These are phyloP conservation scores for Lactarius akahatsu DNA, from an alignment of 768 basidiomycete genomes.

Conservation along the genomic window DNA sequence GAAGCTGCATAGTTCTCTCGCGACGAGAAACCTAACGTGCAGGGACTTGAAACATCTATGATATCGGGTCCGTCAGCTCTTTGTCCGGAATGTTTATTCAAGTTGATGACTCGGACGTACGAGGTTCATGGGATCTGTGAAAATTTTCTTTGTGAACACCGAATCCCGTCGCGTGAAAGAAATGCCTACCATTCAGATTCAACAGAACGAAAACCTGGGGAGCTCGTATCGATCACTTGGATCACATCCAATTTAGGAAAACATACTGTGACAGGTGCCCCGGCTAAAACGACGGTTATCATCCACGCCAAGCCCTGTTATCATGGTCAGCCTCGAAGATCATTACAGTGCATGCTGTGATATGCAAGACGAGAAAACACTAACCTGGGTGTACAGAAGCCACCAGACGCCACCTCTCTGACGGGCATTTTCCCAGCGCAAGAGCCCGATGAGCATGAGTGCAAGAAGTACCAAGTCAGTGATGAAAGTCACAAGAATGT, in stretches of 20 bases:
- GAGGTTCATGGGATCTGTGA: slow-evolving; percentile 8
- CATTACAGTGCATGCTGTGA: neutral
- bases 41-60: slow-evolving; percentile 13
- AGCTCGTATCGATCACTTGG: neutral
- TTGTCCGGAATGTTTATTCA: neutral
- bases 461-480: slow-evolving; percentile 6
- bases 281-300: neutral
- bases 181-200: slow-evolving; percentile 7
- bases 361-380: neutral
- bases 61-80: neutral
- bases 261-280: slow-evolving; percentile 5
- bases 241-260: neutral
- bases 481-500: neutral
- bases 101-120: slow-evolving; percentile 4
- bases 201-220: slow-evolving; percentile 7
- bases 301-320: slow-evolving; percentile 7
- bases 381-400: slow-evolving; percentile 9
- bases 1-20: neutral
- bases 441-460: slow-evolving; percentile 13
- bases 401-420: neutral
- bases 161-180: neutral
- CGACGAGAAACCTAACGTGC: neutral
- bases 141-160: too few relatives aligned
- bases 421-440: slow-evolving; percentile 12
- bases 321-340: neutral